Evolutionary conservation across 768 basidiomycete genomes (phyloP).

Genomic region (Candolleomyces efflorescens): DNA sequence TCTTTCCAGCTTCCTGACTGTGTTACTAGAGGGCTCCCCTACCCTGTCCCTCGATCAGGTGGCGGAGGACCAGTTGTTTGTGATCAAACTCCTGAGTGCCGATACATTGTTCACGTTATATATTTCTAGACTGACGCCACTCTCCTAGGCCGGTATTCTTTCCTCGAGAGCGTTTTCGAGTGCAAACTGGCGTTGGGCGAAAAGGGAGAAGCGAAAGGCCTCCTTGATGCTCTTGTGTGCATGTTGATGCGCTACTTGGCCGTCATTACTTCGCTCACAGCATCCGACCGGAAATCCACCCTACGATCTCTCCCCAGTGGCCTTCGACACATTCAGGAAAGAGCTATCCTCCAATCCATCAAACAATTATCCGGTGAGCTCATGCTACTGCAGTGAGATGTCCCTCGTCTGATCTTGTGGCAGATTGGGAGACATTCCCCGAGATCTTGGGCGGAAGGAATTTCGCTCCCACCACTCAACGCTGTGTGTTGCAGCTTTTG

Average conservation of each 20-base stretch:
- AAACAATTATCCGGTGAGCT: slow-evolving; percentile 2
- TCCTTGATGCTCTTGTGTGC: background rate
- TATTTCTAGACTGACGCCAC: background rate
- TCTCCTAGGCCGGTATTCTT: background rate
- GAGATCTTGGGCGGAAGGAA: background rate
- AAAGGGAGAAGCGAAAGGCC: background rate
- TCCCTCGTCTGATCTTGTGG: background rate
- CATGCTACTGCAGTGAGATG: background rate
- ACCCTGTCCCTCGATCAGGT: background rate
- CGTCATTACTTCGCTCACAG: background rate
- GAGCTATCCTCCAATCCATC: background rate
- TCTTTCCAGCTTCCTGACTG: background rate
- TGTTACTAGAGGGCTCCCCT: background rate
- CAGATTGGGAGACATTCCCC: slow-evolving; percentile 1
- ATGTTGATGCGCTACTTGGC: background rate
- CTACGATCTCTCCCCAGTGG: background rate
- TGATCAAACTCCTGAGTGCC: background rate
- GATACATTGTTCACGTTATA: background rate
- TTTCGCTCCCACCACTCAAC: slow-evolving; percentile 2
- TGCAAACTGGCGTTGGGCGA: background rate
- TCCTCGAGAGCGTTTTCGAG: background rate
- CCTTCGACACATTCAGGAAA: background rate
- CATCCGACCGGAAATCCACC: background rate
- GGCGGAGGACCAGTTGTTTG: background rate
- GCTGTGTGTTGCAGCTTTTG: slow-evolving; percentile 1